Percentiles rank a stretch among this genome's conserved stretches.
These are phyloP conservation scores for Trypanosoma platydactyli DNA, from an alignment of 208 protist species.

Conservation along the genomic window DNA sequence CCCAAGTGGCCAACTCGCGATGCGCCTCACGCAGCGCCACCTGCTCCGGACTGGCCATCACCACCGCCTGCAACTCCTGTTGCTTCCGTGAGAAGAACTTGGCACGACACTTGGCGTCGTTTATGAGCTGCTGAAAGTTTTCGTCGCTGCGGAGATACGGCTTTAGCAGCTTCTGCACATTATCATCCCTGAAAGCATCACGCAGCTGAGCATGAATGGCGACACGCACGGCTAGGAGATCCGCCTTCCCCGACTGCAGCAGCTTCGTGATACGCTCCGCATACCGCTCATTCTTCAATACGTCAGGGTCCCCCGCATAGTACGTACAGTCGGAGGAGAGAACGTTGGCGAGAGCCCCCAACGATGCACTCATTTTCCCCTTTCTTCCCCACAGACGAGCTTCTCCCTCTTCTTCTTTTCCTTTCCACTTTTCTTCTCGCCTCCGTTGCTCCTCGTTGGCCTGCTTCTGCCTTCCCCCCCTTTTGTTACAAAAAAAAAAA, in stretches of 20 bases:
- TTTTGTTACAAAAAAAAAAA: too few species aligned
- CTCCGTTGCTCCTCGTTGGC: not conserved
- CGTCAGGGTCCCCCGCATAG: slow-evolving; percentile 70
- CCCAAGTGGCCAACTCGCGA: slow-evolving; percentile 73
- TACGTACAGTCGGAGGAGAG: slow-evolving; percentile 75
- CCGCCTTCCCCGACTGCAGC: slow-evolving; percentile 48
- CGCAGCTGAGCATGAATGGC: slow-evolving; percentile 83
- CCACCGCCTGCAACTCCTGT: slow-evolving; percentile 60
- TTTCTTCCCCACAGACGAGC: too few species aligned
- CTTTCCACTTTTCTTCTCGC: slow-evolving; percentile 7
- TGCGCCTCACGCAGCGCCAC: slow-evolving; percentile 70
- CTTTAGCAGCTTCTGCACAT: slow-evolving; percentile 53
- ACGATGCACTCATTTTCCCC: slow-evolving; percentile 37
- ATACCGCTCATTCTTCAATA: slow-evolving; percentile 50
- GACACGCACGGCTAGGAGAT: slow-evolving; percentile 68
- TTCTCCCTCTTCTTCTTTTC: slow-evolving; percentile 1
- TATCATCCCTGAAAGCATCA: slow-evolving; percentile 56
- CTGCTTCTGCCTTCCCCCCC: slow-evolving; percentile 9
- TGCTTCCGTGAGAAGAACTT: slow-evolving; percentile 80
- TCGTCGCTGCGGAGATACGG: slow-evolving; percentile 59
- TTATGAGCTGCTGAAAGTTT: slow-evolving; percentile 41
- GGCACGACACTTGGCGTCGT: slow-evolving; percentile 60
- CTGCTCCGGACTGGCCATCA: slow-evolving; percentile 66
- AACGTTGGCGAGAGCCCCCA: slow-evolving; percentile 56
- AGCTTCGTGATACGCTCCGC: slow-evolving; percentile 44